These are phyloP conservation scores for Yarrowia osloensis DNA, from an alignment of 805 yeast species.

Conservation along the genomic window DNA sequence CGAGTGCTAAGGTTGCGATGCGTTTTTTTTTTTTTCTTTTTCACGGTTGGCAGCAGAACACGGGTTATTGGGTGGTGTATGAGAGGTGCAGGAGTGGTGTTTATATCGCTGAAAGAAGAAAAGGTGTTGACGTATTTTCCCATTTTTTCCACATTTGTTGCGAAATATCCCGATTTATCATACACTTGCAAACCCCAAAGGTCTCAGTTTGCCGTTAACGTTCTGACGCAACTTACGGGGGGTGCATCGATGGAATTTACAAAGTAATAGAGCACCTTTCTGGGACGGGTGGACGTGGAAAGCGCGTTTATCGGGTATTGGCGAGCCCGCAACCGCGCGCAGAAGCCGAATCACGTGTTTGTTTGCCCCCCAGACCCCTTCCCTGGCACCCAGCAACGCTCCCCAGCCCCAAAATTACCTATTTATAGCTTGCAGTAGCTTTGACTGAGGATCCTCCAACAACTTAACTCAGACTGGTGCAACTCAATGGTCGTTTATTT, in stretches of 20 bases:
- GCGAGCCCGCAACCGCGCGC: not conserved
- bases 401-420: not conserved
- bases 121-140: too few relatives aligned
- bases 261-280: not conserved
- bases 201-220: not conserved
- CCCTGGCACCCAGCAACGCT: too few relatives aligned
- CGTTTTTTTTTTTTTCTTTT: not conserved
- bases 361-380: not conserved
- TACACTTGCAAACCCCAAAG: too few relatives aligned
- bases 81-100: too few relatives aligned
- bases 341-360: not conserved
- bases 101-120: too few relatives aligned
- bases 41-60: too few relatives aligned
- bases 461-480: not conserved
- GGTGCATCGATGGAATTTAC: conserved; percentile 1
- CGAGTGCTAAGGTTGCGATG: not conserved
- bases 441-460: not conserved
- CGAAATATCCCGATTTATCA: not conserved
- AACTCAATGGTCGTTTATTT: not conserved
- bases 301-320: not conserved
- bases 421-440: conserved; percentile 27
- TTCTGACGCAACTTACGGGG: conserved; percentile 12
- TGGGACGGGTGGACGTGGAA: not conserved
- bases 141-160: too few relatives aligned
- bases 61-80: too few relatives aligned